Percentiles rank a stretch among this genome's conserved stretches.
These are phyloP conservation scores for Candida corydali DNA, from an alignment of 805 yeast genomes.

Conservation along the genomic window DNA sequence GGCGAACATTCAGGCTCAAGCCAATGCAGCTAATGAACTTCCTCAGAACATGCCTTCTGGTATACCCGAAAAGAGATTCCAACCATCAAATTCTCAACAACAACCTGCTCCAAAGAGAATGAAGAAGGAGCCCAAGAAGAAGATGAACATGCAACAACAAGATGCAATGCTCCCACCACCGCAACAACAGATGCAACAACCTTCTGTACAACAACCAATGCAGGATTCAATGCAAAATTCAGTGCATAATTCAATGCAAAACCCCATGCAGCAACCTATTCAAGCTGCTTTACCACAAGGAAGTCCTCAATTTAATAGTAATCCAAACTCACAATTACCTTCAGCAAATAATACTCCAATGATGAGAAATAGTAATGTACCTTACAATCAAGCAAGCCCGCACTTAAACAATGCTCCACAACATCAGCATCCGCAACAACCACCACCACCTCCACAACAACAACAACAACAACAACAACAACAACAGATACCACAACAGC, in stretches of 20 bases:
- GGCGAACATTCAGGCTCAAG: constrained; percentile 37
- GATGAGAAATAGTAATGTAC: constrained; percentile 9
- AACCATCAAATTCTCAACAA: constrained; percentile 7
- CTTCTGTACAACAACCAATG: constrained; percentile 11
- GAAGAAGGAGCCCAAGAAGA: constrained; percentile 12
- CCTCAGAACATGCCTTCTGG: constrained; percentile 1
- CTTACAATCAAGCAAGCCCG: constrained; percentile 7
- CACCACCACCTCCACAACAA: constrained; percentile 13
- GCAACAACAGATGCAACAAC: constrained; percentile 12
- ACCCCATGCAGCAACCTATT: constrained; percentile 9
- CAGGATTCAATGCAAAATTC: constrained; percentile 2
- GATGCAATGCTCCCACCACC: too few species aligned
- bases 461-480: constrained; percentile 12
- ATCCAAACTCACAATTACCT: constrained; percentile 8
- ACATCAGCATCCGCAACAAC: constrained; percentile 16
- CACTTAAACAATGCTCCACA: constrained; percentile 1
- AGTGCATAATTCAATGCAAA: constrained; percentile 10
- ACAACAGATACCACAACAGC: constrained; percentile 30
- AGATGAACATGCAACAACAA: constrained; percentile 14
- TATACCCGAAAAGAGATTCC: constrained; percentile 6
- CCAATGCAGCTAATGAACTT: constrained; percentile 12
- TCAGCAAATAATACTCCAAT: constrained; percentile 11
- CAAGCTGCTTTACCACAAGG: constrained; percentile 6
- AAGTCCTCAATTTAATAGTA: constrained; percentile 8
- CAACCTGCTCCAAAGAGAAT: constrained; percentile 10